A percentile compares a stretch with the other conserved stretches of the same genome.
Conservation (phyloP, 805 yeast genomes). For the Candida corydali region DNA sequence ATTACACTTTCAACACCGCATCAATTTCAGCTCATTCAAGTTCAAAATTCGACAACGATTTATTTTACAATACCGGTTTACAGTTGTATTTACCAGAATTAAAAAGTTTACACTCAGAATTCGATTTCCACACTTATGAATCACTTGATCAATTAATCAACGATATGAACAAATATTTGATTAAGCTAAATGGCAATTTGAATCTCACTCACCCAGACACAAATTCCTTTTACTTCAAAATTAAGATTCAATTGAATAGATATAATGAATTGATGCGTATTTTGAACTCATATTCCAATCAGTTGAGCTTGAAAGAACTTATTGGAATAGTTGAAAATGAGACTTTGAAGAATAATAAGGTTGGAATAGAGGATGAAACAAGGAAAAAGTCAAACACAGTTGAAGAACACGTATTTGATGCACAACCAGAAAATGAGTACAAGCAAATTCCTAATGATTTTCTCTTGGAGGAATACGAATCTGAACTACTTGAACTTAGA, state of each 20-base stretch:
- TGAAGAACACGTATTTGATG: no score
- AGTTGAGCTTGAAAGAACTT: not conserved
- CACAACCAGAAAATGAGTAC: no score
- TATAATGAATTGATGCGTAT: constrained; percentile 19
- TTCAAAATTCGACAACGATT: no score
- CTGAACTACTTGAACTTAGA: constrained; percentile 25
- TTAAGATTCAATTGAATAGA: constrained; percentile 21
- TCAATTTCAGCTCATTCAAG: no score
- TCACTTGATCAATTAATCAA: constrained; percentile 15
- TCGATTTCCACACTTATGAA: constrained; percentile 14
- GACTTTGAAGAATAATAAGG: no score
- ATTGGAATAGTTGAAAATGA: no score
- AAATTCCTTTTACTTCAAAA: constrained; percentile 14
- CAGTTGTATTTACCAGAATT: constrained; percentile 16
- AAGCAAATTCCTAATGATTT: constrained; percentile 23
- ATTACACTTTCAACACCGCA: no score
- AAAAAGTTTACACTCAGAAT: constrained; percentile 16
- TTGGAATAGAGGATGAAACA: no score
- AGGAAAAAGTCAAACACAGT: no score
- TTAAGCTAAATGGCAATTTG: constrained; percentile 15
- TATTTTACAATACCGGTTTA: constrained; percentile 6
- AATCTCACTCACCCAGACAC: constrained; percentile 8
- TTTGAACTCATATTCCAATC: constrained; percentile 10
- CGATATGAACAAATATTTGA: constrained; percentile 15
- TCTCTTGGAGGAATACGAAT: constrained; percentile 27